Conservation (phyloP, 306 rosid species). For the Pterocarpus santalinus region DNA sequence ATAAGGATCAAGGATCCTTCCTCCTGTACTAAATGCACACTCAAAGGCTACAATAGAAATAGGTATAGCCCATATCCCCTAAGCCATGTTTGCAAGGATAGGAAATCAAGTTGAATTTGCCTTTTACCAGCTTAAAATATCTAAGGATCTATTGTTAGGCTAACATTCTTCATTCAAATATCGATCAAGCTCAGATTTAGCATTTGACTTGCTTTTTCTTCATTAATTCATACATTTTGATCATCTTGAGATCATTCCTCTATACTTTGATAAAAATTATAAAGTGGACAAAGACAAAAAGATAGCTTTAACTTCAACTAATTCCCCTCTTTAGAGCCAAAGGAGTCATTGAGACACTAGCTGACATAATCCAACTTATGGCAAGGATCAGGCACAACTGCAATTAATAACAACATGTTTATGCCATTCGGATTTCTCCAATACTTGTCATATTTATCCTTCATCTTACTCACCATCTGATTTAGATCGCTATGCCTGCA, state of each 20-base stretch:
- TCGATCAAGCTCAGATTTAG: constrained; percentile 9
- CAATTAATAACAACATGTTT: constrained; percentile 31
- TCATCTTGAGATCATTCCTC: background rate
- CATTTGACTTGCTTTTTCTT: background rate
- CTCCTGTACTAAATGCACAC: constrained; percentile 4
- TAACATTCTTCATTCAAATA: constrained; percentile 31
- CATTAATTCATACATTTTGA: background rate
- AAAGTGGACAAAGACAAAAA: constrained; percentile 26
- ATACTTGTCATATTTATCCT: background rate
- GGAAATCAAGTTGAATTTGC: constrained; percentile 24
- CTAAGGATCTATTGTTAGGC: background rate
- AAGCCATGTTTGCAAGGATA: constrained; percentile 14
- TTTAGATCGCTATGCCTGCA: too few species aligned
- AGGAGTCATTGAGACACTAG: constrained; percentile 1
- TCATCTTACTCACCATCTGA: background rate
- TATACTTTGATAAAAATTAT: background rate
- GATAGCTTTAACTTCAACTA: background rate
- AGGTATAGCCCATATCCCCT: constrained; percentile 31
- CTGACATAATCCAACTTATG: background rate
- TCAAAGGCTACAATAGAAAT: background rate
- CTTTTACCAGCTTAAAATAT: constrained; percentile 28
- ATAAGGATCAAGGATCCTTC: constrained; percentile 33
- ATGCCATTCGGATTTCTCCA: constrained; percentile 20
- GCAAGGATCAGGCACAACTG: constrained; percentile 17
- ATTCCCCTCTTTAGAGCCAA: background rate